Evolutionary conservation across 148 eudicot genomes (phyloP).

Genomic region (Heliamphora exappendiculata): DNA sequence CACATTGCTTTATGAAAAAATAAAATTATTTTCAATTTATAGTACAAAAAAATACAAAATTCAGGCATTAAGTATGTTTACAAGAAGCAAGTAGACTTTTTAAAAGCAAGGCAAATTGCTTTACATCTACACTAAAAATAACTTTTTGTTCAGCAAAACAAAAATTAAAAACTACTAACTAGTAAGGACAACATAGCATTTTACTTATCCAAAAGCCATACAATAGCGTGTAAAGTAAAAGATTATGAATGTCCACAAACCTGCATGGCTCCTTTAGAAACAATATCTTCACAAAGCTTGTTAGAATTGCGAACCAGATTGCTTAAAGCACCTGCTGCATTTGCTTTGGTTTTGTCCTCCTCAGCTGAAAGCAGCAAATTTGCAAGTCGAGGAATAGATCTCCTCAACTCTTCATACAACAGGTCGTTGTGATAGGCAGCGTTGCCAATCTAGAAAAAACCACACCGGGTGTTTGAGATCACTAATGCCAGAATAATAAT

Average conservation of each 20-base stretch:
- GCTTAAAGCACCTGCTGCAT: constrained; percentile 97
- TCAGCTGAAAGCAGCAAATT: constrained; percentile 64
- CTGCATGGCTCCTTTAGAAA: constrained; percentile 88
- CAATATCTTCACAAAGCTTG: constrained; percentile 85
- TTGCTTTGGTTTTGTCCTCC: constrained; percentile 94
- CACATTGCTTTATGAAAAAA: too few species aligned
- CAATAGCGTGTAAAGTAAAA: background rate
- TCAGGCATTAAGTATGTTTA: background rate
- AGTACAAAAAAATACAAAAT: background rate
- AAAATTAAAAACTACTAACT: background rate
- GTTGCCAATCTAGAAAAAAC: constrained; percentile 68
- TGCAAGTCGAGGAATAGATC: constrained; percentile 79
- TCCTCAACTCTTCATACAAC: constrained; percentile 73
- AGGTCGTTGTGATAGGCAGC: constrained; percentile 86
- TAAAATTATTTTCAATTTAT: background rate
- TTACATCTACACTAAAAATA: background rate
- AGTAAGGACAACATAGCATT: too few species aligned
- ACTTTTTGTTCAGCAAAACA: background rate
- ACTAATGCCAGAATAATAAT: background rate
- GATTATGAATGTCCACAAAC: constrained; percentile 26
- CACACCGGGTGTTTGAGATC: background rate
- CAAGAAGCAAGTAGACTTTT: background rate
- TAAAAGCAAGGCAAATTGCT: background rate
- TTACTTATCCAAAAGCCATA: too few species aligned
- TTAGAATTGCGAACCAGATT: constrained; percentile 92